Percentiles rank a stretch among this genome's conserved stretches.
Conservation (phyloP, 139 green algal species). For the Yamagishiella unicocca region DNA sequence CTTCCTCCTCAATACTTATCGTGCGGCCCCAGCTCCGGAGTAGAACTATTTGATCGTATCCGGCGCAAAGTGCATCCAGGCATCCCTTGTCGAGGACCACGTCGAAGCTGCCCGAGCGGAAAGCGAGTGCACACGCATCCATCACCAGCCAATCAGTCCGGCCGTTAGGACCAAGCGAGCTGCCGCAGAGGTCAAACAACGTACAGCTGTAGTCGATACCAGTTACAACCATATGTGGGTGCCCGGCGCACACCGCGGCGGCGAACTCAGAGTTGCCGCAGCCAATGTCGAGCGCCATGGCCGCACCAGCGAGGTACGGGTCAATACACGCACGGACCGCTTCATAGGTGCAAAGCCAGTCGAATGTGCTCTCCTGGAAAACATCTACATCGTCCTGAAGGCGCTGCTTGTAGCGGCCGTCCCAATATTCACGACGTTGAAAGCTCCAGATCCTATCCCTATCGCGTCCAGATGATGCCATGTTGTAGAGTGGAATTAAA, state of each 20-base stretch:
- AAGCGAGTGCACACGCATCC: not conserved
- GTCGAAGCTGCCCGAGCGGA: not conserved
- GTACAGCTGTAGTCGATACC: not conserved
- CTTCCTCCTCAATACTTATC: not conserved
- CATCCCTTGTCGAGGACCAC: slow-evolving; percentile 20
- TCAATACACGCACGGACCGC: not conserved
- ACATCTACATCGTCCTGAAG: not conserved
- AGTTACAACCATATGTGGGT: not conserved
- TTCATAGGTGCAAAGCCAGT: slow-evolving; percentile 26
- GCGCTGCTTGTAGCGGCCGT: not conserved
- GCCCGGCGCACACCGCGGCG: not conserved
- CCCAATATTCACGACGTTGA: not conserved
- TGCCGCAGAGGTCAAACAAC: not conserved
- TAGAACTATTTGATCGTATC: slow-evolving; percentile 1
- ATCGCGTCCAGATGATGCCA: not conserved
- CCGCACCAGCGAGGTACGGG: not conserved
- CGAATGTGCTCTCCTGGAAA: not conserved
- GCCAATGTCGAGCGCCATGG: slow-evolving; percentile 1
- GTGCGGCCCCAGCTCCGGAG: slow-evolving; percentile 20
- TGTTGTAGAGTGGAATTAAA: no score
- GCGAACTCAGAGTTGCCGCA: slow-evolving; percentile 18
- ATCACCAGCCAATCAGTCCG: not conserved
- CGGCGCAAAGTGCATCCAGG: slow-evolving; percentile 3
- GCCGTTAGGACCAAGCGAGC: not conserved
- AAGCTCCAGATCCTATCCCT: slow-evolving; percentile 29